phyloP scores from a whole-genome alignment of 1,284 basidiomycete species.

The Cryptococcus sp. region DNA sequence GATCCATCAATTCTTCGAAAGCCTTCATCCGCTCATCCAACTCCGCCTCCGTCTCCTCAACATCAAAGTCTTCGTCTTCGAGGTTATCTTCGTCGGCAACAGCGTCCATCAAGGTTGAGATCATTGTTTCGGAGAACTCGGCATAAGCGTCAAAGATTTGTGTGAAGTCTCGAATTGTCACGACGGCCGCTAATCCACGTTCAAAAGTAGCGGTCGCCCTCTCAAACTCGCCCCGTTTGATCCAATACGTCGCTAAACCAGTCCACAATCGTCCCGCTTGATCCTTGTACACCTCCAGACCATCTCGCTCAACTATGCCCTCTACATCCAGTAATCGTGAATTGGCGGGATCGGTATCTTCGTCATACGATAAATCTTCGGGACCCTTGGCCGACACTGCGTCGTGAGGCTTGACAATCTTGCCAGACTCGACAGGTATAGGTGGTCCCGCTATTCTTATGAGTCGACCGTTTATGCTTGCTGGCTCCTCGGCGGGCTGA shows the following conservation, averaged over 20 bases:
- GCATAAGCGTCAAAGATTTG: conserved; percentile 98
- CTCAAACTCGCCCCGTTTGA: conserved; percentile 94
- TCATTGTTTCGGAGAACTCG: conserved; percentile 89
- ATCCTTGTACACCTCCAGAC: conserved; percentile 86
- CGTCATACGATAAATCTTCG: conserved; percentile 63
- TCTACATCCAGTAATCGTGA: conserved; percentile 81
- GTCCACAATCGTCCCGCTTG: conserved; percentile 96
- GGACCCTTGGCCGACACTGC: conserved; percentile 51
- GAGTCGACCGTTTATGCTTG: conserved; percentile 63
- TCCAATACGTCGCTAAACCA: conserved; percentile 96
- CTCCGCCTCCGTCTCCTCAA: conserved; percentile 76
- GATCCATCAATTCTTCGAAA: conserved; percentile 93
- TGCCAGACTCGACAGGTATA: conserved; percentile 54
- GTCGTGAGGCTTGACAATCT: conserved; percentile 31
- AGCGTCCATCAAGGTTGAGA: conserved; percentile 88
- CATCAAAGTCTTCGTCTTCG: conserved; percentile 73
- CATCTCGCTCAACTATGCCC: conserved; percentile 78
- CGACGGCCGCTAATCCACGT: conserved; percentile 74
- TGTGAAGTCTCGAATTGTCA: conserved; percentile 96
- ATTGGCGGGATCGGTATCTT: conserved; percentile 78
- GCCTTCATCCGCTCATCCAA: conserved; percentile 87
- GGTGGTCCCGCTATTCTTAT: conserved; percentile 75
- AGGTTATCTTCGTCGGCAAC: conserved; percentile 60
- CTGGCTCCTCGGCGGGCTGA: conserved; percentile 51
- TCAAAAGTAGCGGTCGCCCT: conserved; percentile 86